Conservation (phyloP, 2,329 filamentous ascomycete species). For the Macroventuria anomochaeta region DNA sequence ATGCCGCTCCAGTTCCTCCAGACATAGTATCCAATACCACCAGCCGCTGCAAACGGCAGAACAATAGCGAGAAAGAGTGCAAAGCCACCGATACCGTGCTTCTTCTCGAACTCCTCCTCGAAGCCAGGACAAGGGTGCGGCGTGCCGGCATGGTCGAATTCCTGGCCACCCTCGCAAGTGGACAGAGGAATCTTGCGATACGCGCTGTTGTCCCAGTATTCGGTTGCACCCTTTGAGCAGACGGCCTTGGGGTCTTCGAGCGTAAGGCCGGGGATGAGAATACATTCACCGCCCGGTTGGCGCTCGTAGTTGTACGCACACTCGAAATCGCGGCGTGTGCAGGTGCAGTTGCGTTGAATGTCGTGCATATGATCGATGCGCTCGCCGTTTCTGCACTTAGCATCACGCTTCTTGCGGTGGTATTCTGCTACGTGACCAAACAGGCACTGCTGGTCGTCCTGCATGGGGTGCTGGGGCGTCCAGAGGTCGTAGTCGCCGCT, state of each 20-base stretch:
- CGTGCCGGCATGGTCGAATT: slow-evolving; percentile 71
- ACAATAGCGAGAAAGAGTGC: slow-evolving; percentile 86
- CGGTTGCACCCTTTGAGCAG: slow-evolving; percentile 71
- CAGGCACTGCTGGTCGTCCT: slow-evolving; percentile 79
- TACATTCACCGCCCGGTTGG: slow-evolving; percentile 76
- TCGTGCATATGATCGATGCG: slow-evolving; percentile 69
- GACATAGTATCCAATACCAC: slow-evolving; percentile 79
- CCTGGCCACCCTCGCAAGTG: slow-evolving; percentile 78
- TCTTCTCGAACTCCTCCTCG: slow-evolving; percentile 81
- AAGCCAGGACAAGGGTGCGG: slow-evolving; percentile 75
- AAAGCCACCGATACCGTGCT: slow-evolving; percentile 71
- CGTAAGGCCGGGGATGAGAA: slow-evolving; percentile 73
- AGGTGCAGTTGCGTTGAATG: slow-evolving; percentile 77
- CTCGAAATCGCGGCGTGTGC: slow-evolving; percentile 86
- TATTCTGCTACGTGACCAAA: slow-evolving; percentile 93
- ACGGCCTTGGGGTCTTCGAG: slow-evolving; percentile 66
- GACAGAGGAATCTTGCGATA: slow-evolving; percentile 90
- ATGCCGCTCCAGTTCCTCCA: slow-evolving; percentile 86
- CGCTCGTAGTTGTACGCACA: slow-evolving; percentile 96
- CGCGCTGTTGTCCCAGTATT: slow-evolving; percentile 85
- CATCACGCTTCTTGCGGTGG: slow-evolving; percentile 82
- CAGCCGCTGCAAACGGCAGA: slow-evolving; percentile 74
- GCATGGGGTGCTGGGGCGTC: slow-evolving; percentile 82
- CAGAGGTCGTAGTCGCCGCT: slow-evolving; percentile 82
- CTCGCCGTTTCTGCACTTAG: slow-evolving; percentile 81